These are phyloP conservation scores for Globisporangium radiosum DNA, from an alignment of 352 stramenopile species.

Conservation along the genomic window DNA sequence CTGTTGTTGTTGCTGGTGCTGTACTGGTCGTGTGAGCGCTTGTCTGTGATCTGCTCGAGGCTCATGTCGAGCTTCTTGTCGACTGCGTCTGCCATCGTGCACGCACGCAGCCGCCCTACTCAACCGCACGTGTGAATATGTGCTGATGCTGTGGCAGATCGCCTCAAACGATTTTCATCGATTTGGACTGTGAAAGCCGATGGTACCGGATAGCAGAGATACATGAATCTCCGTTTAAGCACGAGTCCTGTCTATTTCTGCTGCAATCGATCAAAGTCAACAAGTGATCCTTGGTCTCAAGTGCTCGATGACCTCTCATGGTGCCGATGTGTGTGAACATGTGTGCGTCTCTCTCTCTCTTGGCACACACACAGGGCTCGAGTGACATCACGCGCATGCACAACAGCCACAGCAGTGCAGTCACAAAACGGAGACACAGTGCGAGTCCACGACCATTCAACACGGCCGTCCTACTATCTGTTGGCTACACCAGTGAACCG, in stretches of 20 bases:
- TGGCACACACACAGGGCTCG: too few species aligned
- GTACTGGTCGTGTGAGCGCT: conserved; percentile 29
- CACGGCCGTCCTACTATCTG: too few species aligned
- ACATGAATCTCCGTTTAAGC: too few species aligned
- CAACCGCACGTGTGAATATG: neutral
- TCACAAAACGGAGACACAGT: too few species aligned
- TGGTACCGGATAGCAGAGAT: too few species aligned
- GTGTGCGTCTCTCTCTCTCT: neutral
- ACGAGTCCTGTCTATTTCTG: too few species aligned
- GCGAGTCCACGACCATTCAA: too few species aligned
- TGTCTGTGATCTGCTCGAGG: conserved; percentile 50
- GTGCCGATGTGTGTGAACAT: too few species aligned
- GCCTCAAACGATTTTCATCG: neutral
- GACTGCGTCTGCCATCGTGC: neutral
- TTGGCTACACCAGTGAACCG: conserved; percentile 3
- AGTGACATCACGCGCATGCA: neutral
- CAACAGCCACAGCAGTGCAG: too few species aligned
- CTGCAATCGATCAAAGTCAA: too few species aligned
- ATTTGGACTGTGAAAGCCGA: too few species aligned
- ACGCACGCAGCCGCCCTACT: neutral
- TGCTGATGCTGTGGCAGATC: neutral
- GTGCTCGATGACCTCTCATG: too few species aligned
- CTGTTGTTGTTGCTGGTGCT: neutral
- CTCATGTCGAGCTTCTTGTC: conserved; percentile 26
- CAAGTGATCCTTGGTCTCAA: neutral